Evolutionary conservation across 2,329 filamentous ascomycete genomes (phyloP).

Genomic region (Pyricularia grisea): DNA sequence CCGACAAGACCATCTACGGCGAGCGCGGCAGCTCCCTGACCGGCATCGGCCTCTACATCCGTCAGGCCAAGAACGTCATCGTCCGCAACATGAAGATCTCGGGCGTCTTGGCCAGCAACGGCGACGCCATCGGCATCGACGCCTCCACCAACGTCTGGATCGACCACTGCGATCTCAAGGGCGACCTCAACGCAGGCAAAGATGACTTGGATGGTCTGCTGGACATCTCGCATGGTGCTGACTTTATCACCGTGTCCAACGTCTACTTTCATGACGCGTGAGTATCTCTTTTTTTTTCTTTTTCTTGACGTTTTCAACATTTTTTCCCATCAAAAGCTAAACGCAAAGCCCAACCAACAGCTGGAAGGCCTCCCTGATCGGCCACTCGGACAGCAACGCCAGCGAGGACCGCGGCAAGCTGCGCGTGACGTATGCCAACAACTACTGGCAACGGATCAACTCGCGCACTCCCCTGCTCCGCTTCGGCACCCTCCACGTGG

Average conservation of each 20-base stretch:
- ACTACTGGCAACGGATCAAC: conserved; percentile 56
- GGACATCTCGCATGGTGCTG: conserved; percentile 52
- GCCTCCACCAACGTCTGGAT: conserved; percentile 52
- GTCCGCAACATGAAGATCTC: conserved; percentile 52
- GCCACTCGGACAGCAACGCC: conserved; percentile 49
- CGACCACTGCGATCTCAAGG: conserved; percentile 57
- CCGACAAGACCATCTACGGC: conserved; percentile 42
- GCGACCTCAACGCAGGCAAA: conserved; percentile 50
- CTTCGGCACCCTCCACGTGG: conserved; percentile 55
- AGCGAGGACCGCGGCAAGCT: conserved; percentile 52
- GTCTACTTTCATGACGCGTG: conserved; percentile 33
- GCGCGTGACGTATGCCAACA: conserved; percentile 56
- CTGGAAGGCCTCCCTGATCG: conserved; percentile 47
- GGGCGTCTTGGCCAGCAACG: conserved; percentile 44
- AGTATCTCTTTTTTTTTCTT: neutral
- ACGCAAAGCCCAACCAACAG: neutral
- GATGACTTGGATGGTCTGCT: conserved; percentile 62
- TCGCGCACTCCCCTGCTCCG: conserved; percentile 53
- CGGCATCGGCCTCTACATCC: conserved; percentile 43
- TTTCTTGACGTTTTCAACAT: neutral
- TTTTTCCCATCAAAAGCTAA: neutral
- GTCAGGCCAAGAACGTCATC: conserved; percentile 43
- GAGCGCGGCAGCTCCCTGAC: conserved; percentile 25
- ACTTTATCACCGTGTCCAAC: conserved; percentile 46
- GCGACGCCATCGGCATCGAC: conserved; percentile 52